These are phyloP conservation scores for Raffaelea albimanens DNA, from an alignment of 2,329 filamentous ascomycete species.

Conservation along the genomic window DNA sequence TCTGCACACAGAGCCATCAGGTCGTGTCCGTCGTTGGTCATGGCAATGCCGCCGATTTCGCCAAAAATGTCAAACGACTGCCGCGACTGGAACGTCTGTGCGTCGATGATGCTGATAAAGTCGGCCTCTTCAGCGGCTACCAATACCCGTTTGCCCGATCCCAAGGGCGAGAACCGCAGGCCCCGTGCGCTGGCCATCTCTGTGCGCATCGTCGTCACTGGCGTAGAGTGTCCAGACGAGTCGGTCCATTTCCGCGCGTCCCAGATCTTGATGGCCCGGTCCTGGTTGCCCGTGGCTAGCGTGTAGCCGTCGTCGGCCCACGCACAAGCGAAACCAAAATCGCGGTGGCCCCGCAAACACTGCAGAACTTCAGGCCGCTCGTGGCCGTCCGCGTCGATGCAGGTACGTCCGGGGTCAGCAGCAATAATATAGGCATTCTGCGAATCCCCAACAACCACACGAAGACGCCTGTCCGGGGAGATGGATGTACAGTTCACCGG, in stretches of 20 bases:
- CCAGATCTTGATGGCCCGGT: constrained; percentile 64
- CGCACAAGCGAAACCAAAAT: constrained; percentile 68
- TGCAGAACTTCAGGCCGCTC: constrained; percentile 35
- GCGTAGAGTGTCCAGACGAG: constrained; percentile 35
- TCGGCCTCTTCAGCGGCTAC: constrained; percentile 71
- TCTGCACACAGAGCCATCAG: constrained; percentile 63
- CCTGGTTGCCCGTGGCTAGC: constrained; percentile 69
- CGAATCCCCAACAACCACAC: constrained; percentile 64
- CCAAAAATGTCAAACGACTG: constrained; percentile 69
- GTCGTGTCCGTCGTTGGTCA: constrained; percentile 57
- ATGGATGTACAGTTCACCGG: constrained; percentile 66
- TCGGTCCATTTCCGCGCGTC: constrained; percentile 62
- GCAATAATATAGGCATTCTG: constrained; percentile 57
- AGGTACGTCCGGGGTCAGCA: constrained; percentile 47
- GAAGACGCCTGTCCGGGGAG: constrained; percentile 61
- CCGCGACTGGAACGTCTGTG: constrained; percentile 51
- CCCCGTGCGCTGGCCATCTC: constrained; percentile 62
- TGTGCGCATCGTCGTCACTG: constrained; percentile 47
- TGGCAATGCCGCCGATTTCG: constrained; percentile 59
- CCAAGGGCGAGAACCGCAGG: constrained; percentile 62
- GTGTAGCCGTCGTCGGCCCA: constrained; percentile 72
- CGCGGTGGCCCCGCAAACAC: constrained; percentile 52
- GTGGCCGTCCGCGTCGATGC: background rate
- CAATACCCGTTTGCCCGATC: constrained; percentile 56
- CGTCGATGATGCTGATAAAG: constrained; percentile 61